Base-by-base conservation (phyloP, 768 basidiomycete species). In the Lyophyllum semitale region DNA sequence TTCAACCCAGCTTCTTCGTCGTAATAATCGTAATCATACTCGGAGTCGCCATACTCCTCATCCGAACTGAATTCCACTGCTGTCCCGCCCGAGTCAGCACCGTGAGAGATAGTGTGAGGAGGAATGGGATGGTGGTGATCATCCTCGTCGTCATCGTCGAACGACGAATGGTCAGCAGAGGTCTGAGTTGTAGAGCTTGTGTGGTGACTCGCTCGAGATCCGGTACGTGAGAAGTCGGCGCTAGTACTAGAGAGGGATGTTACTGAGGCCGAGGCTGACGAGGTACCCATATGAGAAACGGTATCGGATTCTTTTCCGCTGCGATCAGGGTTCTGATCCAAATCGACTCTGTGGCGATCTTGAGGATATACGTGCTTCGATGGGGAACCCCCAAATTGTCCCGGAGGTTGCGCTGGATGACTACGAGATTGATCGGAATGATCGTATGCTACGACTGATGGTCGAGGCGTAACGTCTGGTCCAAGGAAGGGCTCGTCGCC, bases 381-480 rank as follows among this genome's bases (percentile, higher is more conserved):
- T 29, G 62, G 49, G 47, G n/a, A 57, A 53, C 51, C 58, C 29
- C 40, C 54, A 42, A 46, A 56, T 33, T 55, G 23, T 59, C 54
- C 42, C 53, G 59, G 51, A 49, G 59, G 58, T 57, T 71, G 73
- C 64, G 69, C 63, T 63, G 70, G 63, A 71, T 69, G 67, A 67
- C 63, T 68, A 60, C 65, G 68, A 51, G 63, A 57, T 29, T 63
- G 60, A 48, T 55, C 27, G 41, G 35, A 46, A 51, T 59, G 63
- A 32, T 54, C 53, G 50, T 68, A 63, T n/a, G 66, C 66, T 38
- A 74, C 73, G 32, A 83, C 73, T 32, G 80, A 82, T 3, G 79
- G 80, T 22, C 81, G 73, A 44, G 81, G 81, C 5, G 81, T 83
- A 30, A 77, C 75, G 64, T 83, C 80, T 32, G 72, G 68, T 20